Evolutionary conservation across 805 yeast genomes (phyloP).

Genomic region (Grigorovia humatica): DNA sequence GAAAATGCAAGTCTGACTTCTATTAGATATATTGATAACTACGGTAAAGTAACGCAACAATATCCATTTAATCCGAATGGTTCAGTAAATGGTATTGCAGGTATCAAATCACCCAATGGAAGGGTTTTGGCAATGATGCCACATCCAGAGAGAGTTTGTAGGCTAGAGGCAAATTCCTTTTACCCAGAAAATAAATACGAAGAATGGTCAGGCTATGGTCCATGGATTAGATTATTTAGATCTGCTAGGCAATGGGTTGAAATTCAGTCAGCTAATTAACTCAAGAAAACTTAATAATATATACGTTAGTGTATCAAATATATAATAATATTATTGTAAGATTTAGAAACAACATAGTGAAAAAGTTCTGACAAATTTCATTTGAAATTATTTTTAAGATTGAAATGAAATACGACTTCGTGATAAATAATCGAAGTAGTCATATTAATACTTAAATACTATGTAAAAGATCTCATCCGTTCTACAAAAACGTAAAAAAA

Average conservation of each 20-base stretch:
- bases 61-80: slow-evolving; percentile 97
- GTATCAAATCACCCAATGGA: slow-evolving; percentile 82
- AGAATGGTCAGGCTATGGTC: slow-evolving; percentile 77
- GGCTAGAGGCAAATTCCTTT: slow-evolving; percentile 86
- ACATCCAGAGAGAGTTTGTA: slow-evolving; percentile 90
- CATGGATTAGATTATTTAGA: slow-evolving; percentile 89
- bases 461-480: no score
- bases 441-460: no score
- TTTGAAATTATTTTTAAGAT: no score
- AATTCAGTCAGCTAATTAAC: slow-evolving; percentile 4
- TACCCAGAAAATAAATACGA: slow-evolving; percentile 56
- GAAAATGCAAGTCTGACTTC: slow-evolving; percentile 45
- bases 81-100: slow-evolving; percentile 86
- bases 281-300: no score
- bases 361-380: no score
- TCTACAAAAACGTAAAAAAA: no score
- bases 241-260: slow-evolving; percentile 93
- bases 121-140: slow-evolving; percentile 98
- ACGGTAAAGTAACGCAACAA: slow-evolving; percentile 69
- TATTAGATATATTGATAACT: slow-evolving; percentile 81
- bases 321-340: no score
- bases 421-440: no score
- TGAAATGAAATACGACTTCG: no score
- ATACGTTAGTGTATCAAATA: no score
- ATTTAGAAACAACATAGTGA: no score